Evolutionary conservation across 2,329 filamentous ascomycete genomes (phyloP).

Genomic region (Fusarium caatingaense): DNA sequence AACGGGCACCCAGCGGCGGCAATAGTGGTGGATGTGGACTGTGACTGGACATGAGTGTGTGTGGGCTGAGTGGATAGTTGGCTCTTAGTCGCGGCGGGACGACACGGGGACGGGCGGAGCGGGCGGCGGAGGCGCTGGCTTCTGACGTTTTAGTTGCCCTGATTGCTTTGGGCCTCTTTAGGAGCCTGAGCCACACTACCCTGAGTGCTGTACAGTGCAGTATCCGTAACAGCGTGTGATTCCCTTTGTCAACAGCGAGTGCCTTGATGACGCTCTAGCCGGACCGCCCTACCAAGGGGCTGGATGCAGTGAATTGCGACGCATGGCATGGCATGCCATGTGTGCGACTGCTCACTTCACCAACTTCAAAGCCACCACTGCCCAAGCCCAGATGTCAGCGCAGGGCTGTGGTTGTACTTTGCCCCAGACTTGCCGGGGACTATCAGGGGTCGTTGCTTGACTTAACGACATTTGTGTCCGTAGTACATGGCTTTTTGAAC

Average conservation of each 20-base stretch:
- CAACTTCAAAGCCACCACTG: slow-evolving; percentile 40
- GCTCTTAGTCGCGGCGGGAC: slow-evolving; percentile 39
- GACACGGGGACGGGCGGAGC: slow-evolving; percentile 39
- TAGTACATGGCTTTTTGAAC: slow-evolving; percentile 23
- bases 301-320: slow-evolving; percentile 30
- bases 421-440: slow-evolving; percentile 41
- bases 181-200: slow-evolving; percentile 41
- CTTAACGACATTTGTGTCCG: slow-evolving; percentile 33
- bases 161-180: slow-evolving; percentile 34
- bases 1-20: slow-evolving; percentile 38
- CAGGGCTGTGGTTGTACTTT: slow-evolving; percentile 44
- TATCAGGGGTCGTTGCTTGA: slow-evolving; percentile 38
- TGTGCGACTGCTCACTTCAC: slow-evolving; percentile 37
- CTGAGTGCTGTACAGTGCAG: neutral
- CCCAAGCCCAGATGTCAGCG: slow-evolving; percentile 36
- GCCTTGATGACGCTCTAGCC: slow-evolving; percentile 34
- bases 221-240: slow-evolving; percentile 18
- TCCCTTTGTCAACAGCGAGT: slow-evolving; percentile 11
- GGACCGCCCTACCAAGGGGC: slow-evolving; percentile 39
- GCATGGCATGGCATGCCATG: slow-evolving; percentile 7
- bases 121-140: slow-evolving; percentile 36
- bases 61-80: slow-evolving; percentile 45
- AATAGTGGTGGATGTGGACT: slow-evolving; percentile 37
- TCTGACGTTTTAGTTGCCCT: slow-evolving; percentile 35
- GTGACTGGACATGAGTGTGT: slow-evolving; percentile 37